Evolutionary conservation across 306 rosid genomes (phyloP).

Genomic region (Fragaria iinumae): DNA sequence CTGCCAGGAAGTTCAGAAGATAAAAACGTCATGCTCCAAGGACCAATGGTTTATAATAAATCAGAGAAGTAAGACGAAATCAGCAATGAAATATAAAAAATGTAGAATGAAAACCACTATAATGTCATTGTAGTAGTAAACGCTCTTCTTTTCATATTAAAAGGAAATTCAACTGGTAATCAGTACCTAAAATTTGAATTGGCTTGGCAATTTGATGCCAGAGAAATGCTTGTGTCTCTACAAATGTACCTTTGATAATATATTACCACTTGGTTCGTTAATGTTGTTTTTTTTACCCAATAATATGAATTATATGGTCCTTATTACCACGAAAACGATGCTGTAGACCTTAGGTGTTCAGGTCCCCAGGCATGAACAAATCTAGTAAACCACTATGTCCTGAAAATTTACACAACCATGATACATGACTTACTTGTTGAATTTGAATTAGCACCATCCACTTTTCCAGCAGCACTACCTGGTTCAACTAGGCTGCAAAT

Average conservation of each 20-base stretch:
- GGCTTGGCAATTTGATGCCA: background rate
- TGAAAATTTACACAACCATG: background rate
- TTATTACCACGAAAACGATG: background rate
- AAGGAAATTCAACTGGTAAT: background rate
- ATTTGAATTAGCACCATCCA: conserved; percentile 41
- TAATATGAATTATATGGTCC: too few species aligned
- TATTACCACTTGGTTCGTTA: background rate
- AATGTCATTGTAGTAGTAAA: background rate
- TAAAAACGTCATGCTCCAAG: conserved; percentile 7
- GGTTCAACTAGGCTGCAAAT: conserved; percentile 41
- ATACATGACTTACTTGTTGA: conserved; percentile 39
- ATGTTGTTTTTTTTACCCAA: background rate
- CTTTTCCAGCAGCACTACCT: conserved; percentile 36
- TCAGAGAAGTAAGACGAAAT: background rate
- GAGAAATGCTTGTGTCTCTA: background rate
- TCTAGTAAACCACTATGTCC: background rate
- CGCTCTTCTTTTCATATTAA: background rate
- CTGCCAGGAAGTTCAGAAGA: conserved; percentile 43
- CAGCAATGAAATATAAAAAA: background rate
- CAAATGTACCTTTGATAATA: background rate
- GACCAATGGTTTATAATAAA: background rate
- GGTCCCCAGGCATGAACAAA: background rate
- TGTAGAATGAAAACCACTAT: background rate
- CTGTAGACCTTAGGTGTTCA: background rate
- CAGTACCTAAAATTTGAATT: background rate